Conservation (phyloP, 306 rosid genomes). For the Castanea sativa region DNA sequence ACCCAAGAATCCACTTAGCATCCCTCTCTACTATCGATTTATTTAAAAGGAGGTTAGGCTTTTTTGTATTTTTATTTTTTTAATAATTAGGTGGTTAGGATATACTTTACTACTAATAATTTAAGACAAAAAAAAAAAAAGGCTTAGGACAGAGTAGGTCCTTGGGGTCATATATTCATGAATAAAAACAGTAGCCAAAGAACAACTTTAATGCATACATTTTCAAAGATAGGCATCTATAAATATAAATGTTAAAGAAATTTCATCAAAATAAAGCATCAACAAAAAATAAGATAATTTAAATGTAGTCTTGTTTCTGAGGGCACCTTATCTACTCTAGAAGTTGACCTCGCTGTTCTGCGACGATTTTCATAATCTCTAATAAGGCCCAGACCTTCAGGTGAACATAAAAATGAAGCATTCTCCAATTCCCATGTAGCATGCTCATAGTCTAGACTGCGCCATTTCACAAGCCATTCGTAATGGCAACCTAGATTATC, state of each 20-base stretch:
- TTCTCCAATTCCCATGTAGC: conserved; percentile 73
- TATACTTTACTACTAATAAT: too few species aligned
- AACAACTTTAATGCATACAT: neutral
- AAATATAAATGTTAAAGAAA: neutral
- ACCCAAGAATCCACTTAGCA: too few species aligned
- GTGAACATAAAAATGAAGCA: conserved; percentile 43
- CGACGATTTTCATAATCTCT: conserved; percentile 47
- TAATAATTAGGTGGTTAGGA: too few species aligned
- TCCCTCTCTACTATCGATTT: too few species aligned
- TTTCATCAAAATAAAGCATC: neutral
- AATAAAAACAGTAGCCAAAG: neutral
- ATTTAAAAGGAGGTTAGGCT: too few species aligned
- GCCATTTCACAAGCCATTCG: conserved; percentile 83
- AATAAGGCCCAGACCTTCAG: conserved; percentile 46
- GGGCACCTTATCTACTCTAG: conserved; percentile 41
- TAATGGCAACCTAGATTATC: conserved; percentile 28
- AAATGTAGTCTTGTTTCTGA: neutral
- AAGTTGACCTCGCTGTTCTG: conserved; percentile 33
- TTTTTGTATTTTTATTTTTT: too few species aligned
- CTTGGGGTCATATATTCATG: neutral
- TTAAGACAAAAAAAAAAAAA: too few species aligned
- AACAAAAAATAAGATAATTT: neutral
- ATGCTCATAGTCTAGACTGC: conserved; percentile 56
- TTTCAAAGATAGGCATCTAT: neutral
- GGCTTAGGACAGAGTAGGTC: too few species aligned